Evolutionary conservation across 768 basidiomycete species (phyloP).

Genomic region (Hygrophoropsis aurantiaca): DNA sequence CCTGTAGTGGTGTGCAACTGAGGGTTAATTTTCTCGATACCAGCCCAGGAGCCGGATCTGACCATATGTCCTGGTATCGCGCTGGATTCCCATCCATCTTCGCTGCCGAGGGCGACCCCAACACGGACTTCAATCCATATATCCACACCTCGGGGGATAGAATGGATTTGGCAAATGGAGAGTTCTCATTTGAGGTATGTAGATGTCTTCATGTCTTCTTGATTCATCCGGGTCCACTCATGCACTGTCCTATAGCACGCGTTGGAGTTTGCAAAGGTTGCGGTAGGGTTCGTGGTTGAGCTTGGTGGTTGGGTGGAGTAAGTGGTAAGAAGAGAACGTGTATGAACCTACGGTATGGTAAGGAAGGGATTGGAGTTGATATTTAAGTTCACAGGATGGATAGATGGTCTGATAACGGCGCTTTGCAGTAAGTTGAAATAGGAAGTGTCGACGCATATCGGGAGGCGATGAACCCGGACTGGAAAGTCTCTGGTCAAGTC

Average conservation of each 20-base stretch:
- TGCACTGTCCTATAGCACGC: slow-evolving; percentile 43
- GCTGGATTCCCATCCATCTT: slow-evolving; percentile 40
- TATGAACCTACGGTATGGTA: too few relatives aligned
- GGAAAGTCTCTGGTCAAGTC: too few relatives aligned
- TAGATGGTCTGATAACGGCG: too few relatives aligned
- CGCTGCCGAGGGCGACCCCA: slow-evolving; percentile 44
- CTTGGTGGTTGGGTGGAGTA: slow-evolving; percentile 28
- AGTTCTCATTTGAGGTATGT: slow-evolving; percentile 42
- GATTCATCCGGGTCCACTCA: slow-evolving; percentile 30
- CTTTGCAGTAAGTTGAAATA: too few relatives aligned
- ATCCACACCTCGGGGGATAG: slow-evolving; percentile 34
- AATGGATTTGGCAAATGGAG: slow-evolving; percentile 28
- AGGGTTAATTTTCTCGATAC: too few relatives aligned
- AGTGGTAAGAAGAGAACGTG: too few relatives aligned
- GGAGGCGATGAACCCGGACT: too few relatives aligned
- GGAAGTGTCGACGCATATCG: too few relatives aligned
- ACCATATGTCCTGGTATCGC: slow-evolving; percentile 48
- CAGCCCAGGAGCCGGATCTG: slow-evolving; percentile 43
- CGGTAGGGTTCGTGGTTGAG: slow-evolving; percentile 58
- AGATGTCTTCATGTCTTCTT: too few relatives aligned
- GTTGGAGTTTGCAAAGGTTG: slow-evolving; percentile 60
- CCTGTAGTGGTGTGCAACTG: background rate
- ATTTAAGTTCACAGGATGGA: too few relatives aligned
- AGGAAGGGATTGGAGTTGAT: too few relatives aligned
- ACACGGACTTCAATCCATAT: slow-evolving; percentile 40